Evolutionary conservation across 179 eudicot genomes (phyloP).

Genomic region (Camellia oleifera): DNA sequence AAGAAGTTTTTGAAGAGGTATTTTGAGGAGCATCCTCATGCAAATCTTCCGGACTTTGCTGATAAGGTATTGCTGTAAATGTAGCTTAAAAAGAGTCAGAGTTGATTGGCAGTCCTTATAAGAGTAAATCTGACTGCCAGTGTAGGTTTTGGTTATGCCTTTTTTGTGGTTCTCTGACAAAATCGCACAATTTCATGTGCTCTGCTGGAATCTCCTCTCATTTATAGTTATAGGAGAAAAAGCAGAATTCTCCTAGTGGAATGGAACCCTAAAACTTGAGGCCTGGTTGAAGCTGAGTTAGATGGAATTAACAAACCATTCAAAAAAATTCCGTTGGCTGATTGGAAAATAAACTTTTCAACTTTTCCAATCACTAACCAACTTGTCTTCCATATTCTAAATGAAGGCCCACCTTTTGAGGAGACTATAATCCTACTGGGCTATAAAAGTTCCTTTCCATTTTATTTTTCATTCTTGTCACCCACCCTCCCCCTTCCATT

Average conservation of each 20-base stretch:
- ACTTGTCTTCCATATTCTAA: background rate
- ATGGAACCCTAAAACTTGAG: background rate
- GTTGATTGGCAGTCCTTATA: background rate
- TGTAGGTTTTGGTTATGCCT: conserved; percentile 3
- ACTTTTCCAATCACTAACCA: background rate
- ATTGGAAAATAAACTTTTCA: background rate
- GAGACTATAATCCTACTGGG: no score
- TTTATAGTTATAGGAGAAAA: background rate
- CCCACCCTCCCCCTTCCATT: background rate
- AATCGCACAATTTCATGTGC: no score
- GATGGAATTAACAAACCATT: no score
- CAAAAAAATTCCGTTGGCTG: background rate
- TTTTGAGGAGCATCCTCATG: conserved; percentile 66
- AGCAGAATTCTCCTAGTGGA: background rate
- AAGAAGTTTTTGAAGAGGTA: conserved; percentile 65
- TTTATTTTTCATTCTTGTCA: background rate
- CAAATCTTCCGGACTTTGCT: conserved; percentile 78
- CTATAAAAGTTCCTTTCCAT: background rate
- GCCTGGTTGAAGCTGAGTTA: no score
- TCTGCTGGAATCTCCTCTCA: background rate
- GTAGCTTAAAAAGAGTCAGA: conserved; percentile 3
- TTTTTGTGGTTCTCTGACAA: background rate
- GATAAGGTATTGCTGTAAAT: conserved; percentile 63
- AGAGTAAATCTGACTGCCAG: background rate
- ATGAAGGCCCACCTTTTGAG: no score